Evolutionary conservation across 345 rosid genomes (phyloP), one percentile per base, ranked within the genome.

Genomic region (Gossypium raimondii): DNA sequence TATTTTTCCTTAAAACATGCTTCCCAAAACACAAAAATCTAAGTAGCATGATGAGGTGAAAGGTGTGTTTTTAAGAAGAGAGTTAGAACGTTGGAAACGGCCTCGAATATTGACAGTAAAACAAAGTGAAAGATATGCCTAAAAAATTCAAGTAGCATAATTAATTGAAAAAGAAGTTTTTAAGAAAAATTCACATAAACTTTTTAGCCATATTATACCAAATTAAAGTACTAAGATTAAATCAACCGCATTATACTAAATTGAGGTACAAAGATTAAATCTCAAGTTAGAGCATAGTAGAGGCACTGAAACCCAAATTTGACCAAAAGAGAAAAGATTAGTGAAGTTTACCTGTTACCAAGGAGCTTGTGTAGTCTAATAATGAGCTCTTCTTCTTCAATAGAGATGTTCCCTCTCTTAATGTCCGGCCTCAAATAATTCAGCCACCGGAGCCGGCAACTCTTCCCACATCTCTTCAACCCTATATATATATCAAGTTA

Each of bases 401-500:
- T 20, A n/a, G 87, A 73, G 58, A 87, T 85, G 70, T 85, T 84
- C 56, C 87, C 87, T 81, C 90, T 84, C 88, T 84, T 87, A 56
- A 87, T 79, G 58, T 81, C 84, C 7, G 89, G 85, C 60, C 85
- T 85, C 48, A 87, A 62, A 77, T 87, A 87, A 61, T 87, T 87
- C 69, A 87, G 50, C 90, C 90, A 87, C 70, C 90, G 78, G 45
- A 87, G 71, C 50, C 88, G 81, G 77, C 90, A 87, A 74, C 90
- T 85, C 79, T 87, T 87, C 63, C 90, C 90, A 78, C 86, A 80
- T 58, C 89, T 77, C 57, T 81, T 73, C 25, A 85, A 75, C 70
- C 83, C 80, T 83, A 70, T 4, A 58, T 34, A 34, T 34, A 34
- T 34, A 34, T 34, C 38, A 34, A 34, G 41, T 34, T 34, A 34